Evolutionary conservation across 2,329 filamentous ascomycete species (phyloP).

Genomic region (Akanthomyces lecanii): DNA sequence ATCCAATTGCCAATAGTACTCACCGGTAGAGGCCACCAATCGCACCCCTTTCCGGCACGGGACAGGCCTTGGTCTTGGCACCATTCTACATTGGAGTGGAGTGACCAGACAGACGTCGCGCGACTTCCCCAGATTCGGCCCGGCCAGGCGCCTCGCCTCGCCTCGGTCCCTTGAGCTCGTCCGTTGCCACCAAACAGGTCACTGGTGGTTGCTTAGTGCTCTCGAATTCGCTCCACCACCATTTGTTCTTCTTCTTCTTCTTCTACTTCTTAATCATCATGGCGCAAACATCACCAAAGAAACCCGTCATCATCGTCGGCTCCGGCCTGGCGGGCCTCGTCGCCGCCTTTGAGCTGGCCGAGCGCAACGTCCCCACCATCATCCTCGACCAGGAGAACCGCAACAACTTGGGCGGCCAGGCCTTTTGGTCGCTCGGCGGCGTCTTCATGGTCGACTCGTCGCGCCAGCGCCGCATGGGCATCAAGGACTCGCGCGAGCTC

Average conservation of each 20-base stretch:
- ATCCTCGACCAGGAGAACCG: conserved; percentile 57
- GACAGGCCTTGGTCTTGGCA: not conserved
- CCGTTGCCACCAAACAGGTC: no score
- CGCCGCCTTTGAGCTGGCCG: conserved; percentile 52
- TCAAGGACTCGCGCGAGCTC: conserved; percentile 53
- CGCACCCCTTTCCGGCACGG: not conserved
- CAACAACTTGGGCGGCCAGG: conserved; percentile 55
- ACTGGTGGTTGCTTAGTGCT: no score
- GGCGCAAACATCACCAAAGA: conserved; percentile 13
- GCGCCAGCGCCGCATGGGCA: conserved; percentile 54
- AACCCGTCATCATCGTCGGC: conserved; percentile 53
- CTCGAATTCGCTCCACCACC: not conserved
- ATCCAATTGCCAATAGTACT: not conserved
- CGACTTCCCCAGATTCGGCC: conserved; percentile 9
- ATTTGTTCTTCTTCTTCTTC: not conserved
- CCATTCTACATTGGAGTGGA: not conserved
- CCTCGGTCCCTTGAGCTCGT: not conserved
- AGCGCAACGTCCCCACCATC: conserved; percentile 45
- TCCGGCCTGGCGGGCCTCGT: conserved; percentile 57
- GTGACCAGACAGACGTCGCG: not conserved
- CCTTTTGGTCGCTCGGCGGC: conserved; percentile 61
- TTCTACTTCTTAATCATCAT: not conserved
- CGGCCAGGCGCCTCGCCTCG: not conserved
- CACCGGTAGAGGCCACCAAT: not conserved
- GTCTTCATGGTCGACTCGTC: conserved; percentile 56